phyloP scores from a whole-genome alignment of 75 land plant genomes.

The Larix kaempferi region DNA sequence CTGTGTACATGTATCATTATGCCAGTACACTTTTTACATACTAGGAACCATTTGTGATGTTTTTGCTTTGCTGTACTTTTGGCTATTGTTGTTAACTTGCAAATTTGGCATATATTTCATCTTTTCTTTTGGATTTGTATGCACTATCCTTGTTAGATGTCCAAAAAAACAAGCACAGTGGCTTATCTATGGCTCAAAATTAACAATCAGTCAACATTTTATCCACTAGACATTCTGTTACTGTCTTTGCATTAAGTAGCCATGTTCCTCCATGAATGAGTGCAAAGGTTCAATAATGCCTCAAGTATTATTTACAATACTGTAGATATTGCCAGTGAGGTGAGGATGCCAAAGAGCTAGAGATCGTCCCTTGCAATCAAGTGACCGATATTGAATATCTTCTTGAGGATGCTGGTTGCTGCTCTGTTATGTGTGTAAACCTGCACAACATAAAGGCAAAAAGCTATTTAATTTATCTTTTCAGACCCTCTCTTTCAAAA shows the following conservation, averaged over 20 bases:
- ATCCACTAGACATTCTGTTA: background rate
- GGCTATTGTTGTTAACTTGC: too few species aligned
- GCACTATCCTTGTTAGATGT: background rate
- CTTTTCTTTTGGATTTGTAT: background rate
- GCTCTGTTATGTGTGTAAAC: background rate
- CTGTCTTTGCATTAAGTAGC: background rate
- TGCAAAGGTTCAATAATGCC: background rate
- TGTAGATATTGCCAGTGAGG: background rate
- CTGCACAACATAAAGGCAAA: background rate
- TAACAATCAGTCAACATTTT: background rate
- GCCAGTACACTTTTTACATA: too few species aligned
- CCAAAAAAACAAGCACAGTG: background rate
- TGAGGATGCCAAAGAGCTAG: background rate
- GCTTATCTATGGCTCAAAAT: background rate
- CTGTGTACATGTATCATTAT: too few species aligned
- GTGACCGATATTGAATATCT: background rate
- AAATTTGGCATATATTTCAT: too few species aligned
- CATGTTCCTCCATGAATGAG: background rate
- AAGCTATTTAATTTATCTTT: background rate
- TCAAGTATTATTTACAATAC: background rate
- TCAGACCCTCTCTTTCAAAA: background rate
- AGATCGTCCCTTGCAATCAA: background rate
- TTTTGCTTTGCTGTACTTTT: too few species aligned
- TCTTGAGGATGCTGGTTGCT: background rate
- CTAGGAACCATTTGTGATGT: too few species aligned